Evolutionary conservation across 2,329 filamentous ascomycete genomes (phyloP), one percentile per base, ranked within the genome.

Genomic region (Trichophyton benhamiae): DNA sequence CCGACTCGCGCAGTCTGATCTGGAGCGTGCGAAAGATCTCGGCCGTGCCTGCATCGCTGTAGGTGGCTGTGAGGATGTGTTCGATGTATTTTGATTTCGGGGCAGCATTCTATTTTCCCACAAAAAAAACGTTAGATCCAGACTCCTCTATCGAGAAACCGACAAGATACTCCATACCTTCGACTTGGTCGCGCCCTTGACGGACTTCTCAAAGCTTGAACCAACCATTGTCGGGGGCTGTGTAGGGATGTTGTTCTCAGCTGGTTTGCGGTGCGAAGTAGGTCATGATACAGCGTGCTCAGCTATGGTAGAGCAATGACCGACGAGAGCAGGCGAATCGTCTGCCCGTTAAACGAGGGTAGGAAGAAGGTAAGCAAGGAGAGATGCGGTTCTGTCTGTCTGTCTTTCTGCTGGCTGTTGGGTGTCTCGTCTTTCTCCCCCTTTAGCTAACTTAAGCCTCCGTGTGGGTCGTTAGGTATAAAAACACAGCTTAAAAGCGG

Each of bases 21-120:
- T 95, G 91, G 60, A 99, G 80, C 48, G 91, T 89, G 64, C 94
- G 87, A 74, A 99, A 97, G 71, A 99, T 89, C 77, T 99, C 94
- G 63, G 87, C 92, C 63, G 99, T 90, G 67, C 92, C 94, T 60
- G 89, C 88, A 76, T 99, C 94, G 22, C 91, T 87, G 76, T 96
- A 90, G 42, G 94, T 99, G 65, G 94, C 92, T 67, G 96, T 83
- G 62, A 99, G 83, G 72, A 99, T 96, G 73, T 96, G 91, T 75
- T 99, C 94, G 79, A 99, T 95, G 79, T 97, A 99, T 78, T 99
- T 99, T 61, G 92, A 94, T 79, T 99, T 99, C 59, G 94, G 94
- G 65, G 94, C 89, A 67, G 94, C 94, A 76, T 91, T 88, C 89
- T 95, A 71, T 42, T 17, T 38, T 22, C 30, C 48, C 55, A 44